Evolutionary conservation across 83 land plant species (phyloP), one percentile per base, ranked within the genome.

Genomic region (Picea engelmannii): DNA sequence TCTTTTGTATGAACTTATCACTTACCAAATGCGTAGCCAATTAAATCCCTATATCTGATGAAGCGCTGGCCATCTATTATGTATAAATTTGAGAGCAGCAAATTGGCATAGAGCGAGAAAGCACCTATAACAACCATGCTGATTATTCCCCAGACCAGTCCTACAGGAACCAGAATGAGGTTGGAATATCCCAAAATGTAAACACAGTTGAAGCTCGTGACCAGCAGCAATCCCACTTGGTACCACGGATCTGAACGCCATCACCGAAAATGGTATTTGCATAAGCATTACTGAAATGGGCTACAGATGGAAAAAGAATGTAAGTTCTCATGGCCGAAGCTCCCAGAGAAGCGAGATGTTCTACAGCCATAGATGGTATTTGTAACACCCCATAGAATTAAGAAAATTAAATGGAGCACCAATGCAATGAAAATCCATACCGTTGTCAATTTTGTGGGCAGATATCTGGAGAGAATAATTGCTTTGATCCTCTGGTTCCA

Each of bases 31-130:
- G 83, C 62, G 60, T 74, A 71, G 6, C 90, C 92, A 82, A 85
- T 82, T 21, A 90, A 79, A 62, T 90, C 90, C 76, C 88, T 79
- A 73, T 90, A 90, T 83, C 92, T 77, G 81, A 90, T 90, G 75
- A 83, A 83, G 31, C 90, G 75, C 47, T 79, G 83, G 64, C 88
- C 92, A 42, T 82, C 86, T 58, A 86, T 80, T 23, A 83, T 40
- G 60, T 88, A 85, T 13, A 88, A 65, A 20, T 76, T 81, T 31
- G 90, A 89, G 49, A 90, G 47, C 58, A 88, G 80, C 79, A 81
- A 76, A 47, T 88, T 90, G 69, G 88, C 84, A 80, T 88, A 85
- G 21, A 80, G 76, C 0, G 92, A 73, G 69, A 90, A 83, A 27
- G 81, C 71, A 0, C 82, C 91, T 1, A 83, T 52, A 6, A 88